A percentile compares a stretch with the other conserved stretches of the same genome.
Evolutionary conservation across 2,329 filamentous ascomycete species (phyloP).

Genomic region (Botryotinia calthae): DNA sequence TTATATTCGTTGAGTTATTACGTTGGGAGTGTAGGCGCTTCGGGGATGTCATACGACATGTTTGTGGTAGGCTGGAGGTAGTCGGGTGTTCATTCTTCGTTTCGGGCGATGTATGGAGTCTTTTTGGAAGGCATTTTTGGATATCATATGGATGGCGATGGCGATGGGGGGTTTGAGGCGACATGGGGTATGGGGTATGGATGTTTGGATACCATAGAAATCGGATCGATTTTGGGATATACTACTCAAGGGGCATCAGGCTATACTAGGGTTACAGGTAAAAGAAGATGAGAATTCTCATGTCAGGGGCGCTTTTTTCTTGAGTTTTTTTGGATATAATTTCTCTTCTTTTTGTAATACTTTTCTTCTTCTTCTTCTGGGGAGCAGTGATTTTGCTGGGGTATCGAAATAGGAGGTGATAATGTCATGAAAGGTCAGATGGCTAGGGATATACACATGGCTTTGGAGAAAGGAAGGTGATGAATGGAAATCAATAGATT

Average conservation of each 20-base stretch:
- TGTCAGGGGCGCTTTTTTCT: not conserved
- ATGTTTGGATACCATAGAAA: conserved; percentile 3
- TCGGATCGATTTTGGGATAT: conserved; percentile 2
- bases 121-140: conserved; percentile 7
- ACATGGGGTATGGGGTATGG: not conserved
- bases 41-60: not conserved
- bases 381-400: not conserved
- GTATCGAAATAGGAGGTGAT: not conserved
- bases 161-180: not conserved
- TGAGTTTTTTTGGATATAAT: not conserved
- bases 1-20: conserved; percentile 53
- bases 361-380: not conserved
- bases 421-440: not conserved
- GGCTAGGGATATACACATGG: not conserved
- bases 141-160: conserved; percentile 2
- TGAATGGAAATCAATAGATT: not conserved
- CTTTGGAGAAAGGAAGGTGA: not conserved
- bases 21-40: not conserved
- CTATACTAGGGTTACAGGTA: not conserved
- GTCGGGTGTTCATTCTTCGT: conserved; percentile 2
- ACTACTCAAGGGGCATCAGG: not conserved
- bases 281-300: not conserved
- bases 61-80: not conserved
- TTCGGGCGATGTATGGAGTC: conserved; percentile 8
- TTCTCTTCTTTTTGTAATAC: not conserved